Evolutionary conservation across 1,139 yeast genomes (phyloP), one percentile per base, ranked within the genome.

Genomic region (Hansenula lynferdii): DNA sequence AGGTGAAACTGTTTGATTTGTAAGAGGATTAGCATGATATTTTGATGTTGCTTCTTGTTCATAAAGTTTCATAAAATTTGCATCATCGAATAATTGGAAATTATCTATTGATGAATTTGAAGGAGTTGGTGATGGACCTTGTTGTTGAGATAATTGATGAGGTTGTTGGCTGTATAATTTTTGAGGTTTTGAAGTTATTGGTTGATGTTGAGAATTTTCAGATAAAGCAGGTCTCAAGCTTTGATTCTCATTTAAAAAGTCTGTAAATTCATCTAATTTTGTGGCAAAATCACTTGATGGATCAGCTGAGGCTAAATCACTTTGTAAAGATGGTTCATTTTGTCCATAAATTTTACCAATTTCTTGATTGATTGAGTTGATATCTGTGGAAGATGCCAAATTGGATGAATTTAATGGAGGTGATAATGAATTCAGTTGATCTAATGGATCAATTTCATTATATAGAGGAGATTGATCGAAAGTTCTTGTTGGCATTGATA

Each of bases 381-480:
- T n/a, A n/a, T n/a, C n/a, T n/a, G n/a, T n/a, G n/a, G n/a, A n/a
- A n/a, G n/a, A n/a, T n/a, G n/a, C n/a, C n/a, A n/a, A n/a, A n/a
- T n/a, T n/a, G n/a, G n/a, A n/a, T n/a, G n/a, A n/a, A n/a, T n/a
- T n/a, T n/a, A n/a, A n/a, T n/a, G n/a, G n/a, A n/a, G n/a, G n/a
- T n/a, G 22, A 20, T 14, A 15, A 20, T 8, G n/a, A 5, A 3
- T n/a, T 10, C 16, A 17, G 4, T 14, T 21, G 26, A 21, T 42
- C 50, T 8, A 50, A 26, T 12, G 52, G 48, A 17, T 49, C 51
- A 19, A 44, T 29, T 28, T 48, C 45, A 14, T 42, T 40, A 11
- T 38, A 35, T 16, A 44, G 30, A 10, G 52, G 50, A 6, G 53
- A 47, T 35, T 47, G 53, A 38, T 42, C 36, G 26, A 44, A 41